Conservation (phyloP, 805 yeast species). For the Torulaspora delbrueckii region DNA sequence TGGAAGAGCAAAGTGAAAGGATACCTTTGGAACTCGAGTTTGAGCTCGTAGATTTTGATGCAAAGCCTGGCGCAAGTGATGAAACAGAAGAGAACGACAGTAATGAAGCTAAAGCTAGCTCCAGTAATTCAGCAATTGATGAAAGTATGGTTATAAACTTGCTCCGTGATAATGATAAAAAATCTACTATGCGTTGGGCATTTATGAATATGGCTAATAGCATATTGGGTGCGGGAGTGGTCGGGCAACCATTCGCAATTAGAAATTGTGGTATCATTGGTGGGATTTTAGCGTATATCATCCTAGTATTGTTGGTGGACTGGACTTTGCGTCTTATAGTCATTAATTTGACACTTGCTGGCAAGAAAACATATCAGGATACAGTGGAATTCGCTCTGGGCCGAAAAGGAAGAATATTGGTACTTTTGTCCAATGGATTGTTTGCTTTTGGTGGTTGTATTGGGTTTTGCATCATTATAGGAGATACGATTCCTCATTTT, state of each 20-base stretch:
- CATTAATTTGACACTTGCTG: conserved; percentile 71
- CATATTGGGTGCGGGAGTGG: conserved; percentile 91
- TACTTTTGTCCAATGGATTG: conserved; percentile 72
- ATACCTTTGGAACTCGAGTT: conserved; percentile 7
- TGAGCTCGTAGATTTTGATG: conserved; percentile 12
- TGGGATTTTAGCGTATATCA: conserved; percentile 56
- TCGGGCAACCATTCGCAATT: conserved; percentile 89
- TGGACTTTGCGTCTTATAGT: conserved; percentile 84
- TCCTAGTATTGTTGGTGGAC: conserved; percentile 69
- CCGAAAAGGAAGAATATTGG: conserved; percentile 55
- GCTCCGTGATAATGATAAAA: conserved; percentile 30
- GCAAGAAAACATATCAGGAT: conserved; percentile 75
- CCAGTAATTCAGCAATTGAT: neutral
- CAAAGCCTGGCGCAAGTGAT: conserved; percentile 1
- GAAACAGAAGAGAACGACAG: neutral
- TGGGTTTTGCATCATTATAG: conserved; percentile 91
- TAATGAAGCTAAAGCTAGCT: neutral
- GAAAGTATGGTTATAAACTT: conserved; percentile 9
- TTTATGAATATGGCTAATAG: conserved; percentile 97
- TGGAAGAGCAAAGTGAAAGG: neutral
- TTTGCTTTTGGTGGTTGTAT: conserved; percentile 94
- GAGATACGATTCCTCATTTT: conserved; percentile 93
- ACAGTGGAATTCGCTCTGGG: conserved; percentile 82
- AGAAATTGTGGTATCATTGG: conserved; percentile 73
- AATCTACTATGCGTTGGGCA: conserved; percentile 72